Percentiles rank a stretch among this genome's conserved stretches.
Evolutionary conservation across 1,139 yeast species (phyloP).

Genomic region (Suhomyces bokatorum): DNA sequence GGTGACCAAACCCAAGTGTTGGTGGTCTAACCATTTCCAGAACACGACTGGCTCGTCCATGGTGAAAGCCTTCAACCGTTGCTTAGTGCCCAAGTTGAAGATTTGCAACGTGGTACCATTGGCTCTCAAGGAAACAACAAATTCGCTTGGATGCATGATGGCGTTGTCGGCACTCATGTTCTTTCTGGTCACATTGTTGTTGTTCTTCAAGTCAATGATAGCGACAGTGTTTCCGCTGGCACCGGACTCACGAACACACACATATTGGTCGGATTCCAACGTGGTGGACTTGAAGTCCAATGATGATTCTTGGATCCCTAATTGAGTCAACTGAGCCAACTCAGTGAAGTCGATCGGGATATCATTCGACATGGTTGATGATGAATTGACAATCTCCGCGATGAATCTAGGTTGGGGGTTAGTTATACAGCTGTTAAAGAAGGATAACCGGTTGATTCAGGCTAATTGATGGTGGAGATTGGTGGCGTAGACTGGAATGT

Average conservation of each 20-base stretch:
- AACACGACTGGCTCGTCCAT: constrained; percentile 87
- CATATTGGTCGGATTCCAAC: constrained; percentile 86
- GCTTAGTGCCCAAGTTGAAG: constrained; percentile 84
- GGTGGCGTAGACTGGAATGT: not conserved
- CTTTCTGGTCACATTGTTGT: constrained; percentile 74
- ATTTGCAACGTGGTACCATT: constrained; percentile 95
- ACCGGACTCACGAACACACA: constrained; percentile 81
- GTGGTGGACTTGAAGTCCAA: constrained; percentile 94
- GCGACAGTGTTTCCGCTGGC: constrained; percentile 86
- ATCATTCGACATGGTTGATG: constrained; percentile 44
- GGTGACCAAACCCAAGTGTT: constrained; percentile 81
- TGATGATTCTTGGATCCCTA: constrained; percentile 81
- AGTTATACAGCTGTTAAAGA: constrained; percentile 2
- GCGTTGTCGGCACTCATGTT: constrained; percentile 98
- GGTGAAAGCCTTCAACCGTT: constrained; percentile 84
- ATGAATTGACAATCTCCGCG: constrained; percentile 7
- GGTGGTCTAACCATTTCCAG: constrained; percentile 90
- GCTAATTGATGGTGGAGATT: constrained; percentile 4
- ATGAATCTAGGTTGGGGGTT: constrained; percentile 3
- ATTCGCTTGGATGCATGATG: constrained; percentile 88
- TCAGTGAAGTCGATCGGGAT: constrained; percentile 97
- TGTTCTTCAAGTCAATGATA: constrained; percentile 79
- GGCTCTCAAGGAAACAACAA: constrained; percentile 90
- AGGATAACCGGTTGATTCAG: constrained; percentile 2
- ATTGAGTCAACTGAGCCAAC: constrained; percentile 79